phyloP scores from a whole-genome alignment of 768 basidiomycete genomes.

The Tulasnella sp. region DNA sequence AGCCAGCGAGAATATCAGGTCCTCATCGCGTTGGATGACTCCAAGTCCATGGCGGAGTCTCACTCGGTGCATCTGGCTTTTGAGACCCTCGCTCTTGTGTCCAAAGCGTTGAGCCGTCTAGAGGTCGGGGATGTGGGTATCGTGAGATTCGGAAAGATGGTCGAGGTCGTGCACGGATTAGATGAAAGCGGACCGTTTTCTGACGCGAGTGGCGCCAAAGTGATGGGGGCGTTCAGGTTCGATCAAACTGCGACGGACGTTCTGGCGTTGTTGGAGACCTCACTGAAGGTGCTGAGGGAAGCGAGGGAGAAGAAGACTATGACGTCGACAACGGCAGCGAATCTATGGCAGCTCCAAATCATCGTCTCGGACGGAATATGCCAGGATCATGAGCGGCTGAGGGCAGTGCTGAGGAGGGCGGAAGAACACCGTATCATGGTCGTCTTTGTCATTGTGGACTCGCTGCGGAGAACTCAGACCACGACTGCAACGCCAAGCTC shows the following conservation, averaged over 20 bases:
- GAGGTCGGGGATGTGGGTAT: conserved; percentile 94
- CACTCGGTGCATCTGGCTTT: conserved; percentile 88
- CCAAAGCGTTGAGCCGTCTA: conserved; percentile 78
- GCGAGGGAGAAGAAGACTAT: conserved; percentile 57
- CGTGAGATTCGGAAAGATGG: conserved; percentile 76
- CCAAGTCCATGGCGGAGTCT: conserved; percentile 89
- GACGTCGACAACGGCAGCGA: conserved; percentile 52
- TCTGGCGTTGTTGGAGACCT: conserved; percentile 66
- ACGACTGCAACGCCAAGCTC: conserved; percentile 19
- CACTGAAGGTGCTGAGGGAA: conserved; percentile 58
- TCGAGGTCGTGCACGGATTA: conserved; percentile 84
- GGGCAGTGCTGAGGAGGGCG: conserved; percentile 68
- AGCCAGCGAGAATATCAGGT: conserved; percentile 94
- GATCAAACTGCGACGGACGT: conserved; percentile 85
- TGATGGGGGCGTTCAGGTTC: conserved; percentile 81
- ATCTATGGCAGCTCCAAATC: conserved; percentile 95
- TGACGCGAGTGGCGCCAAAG: conserved; percentile 65
- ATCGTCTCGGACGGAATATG: conserved; percentile 99
- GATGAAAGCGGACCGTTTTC: conserved; percentile 60
- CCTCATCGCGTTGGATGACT: conserved; percentile 89
- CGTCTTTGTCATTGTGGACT: conserved; percentile 92
- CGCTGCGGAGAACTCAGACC: conserved; percentile 46
- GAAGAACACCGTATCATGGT: conserved; percentile 87
- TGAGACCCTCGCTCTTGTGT: conserved; percentile 84
- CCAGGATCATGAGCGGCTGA: conserved; percentile 82